A percentile compares a stretch with the other conserved stretches of the same genome.
Conservation (phyloP, 2,329 filamentous ascomycete species). For the Penicillium sp. region DNA sequence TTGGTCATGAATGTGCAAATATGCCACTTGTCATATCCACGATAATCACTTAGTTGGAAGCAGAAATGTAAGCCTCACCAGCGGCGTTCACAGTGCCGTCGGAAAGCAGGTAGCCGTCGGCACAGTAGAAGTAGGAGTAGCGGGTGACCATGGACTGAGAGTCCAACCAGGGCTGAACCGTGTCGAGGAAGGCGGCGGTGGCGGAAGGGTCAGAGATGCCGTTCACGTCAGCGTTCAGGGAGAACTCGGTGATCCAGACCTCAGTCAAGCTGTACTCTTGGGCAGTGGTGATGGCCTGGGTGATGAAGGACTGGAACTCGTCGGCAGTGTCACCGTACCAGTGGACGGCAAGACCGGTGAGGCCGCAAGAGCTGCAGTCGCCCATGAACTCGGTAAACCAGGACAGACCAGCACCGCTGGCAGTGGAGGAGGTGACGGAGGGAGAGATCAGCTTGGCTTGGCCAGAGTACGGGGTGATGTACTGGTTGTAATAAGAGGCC, state of each 20-base stretch:
- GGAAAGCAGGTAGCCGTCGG: constrained; percentile 33
- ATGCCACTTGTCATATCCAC: background rate
- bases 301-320: constrained; percentile 40
- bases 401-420: constrained; percentile 33
- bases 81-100: constrained; percentile 26
- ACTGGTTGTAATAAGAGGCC: constrained; percentile 35
- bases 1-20: background rate
- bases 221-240: constrained; percentile 30
- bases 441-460: constrained; percentile 44
- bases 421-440: constrained; percentile 38
- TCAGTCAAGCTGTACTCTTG: constrained; percentile 33
- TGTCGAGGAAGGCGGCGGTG: constrained; percentile 35
- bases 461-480: constrained; percentile 39
- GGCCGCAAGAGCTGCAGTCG: constrained; percentile 38
- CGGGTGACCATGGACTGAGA: constrained; percentile 35
- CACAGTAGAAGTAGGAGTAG: constrained; percentile 45
- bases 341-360: constrained; percentile 45
- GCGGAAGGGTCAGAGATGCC: constrained; percentile 21
- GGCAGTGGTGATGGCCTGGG: constrained; percentile 35
- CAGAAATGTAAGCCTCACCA: constrained; percentile 30
- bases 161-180: constrained; percentile 43
- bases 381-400: constrained; percentile 43
- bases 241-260: constrained; percentile 50
- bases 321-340: constrained; percentile 41
- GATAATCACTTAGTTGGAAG: background rate